Percentiles rank a stretch among this genome's conserved stretches.
These are phyloP conservation scores for Seiridium cupressi DNA, from an alignment of 2,329 filamentous ascomycete species.

Conservation along the genomic window DNA sequence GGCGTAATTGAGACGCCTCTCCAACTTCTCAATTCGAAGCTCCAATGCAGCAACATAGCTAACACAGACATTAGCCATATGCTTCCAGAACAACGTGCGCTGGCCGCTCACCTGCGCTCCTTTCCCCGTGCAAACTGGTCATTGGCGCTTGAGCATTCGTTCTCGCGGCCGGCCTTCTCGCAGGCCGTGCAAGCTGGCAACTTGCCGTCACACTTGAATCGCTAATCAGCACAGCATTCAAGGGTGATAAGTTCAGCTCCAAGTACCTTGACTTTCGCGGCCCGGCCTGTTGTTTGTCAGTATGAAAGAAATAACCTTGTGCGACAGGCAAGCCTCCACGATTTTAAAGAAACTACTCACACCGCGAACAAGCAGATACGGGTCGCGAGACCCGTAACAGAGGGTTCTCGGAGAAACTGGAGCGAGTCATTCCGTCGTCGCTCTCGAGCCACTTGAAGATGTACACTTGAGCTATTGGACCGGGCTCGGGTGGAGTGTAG, in stretches of 20 bases:
- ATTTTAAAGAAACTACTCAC: constrained; percentile 35
- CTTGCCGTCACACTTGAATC: constrained; percentile 80
- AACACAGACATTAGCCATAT: background rate
- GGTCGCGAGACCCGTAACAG: constrained; percentile 73
- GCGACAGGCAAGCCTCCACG: background rate
- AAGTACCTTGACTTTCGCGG: constrained; percentile 84
- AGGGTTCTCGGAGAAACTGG: constrained; percentile 48
- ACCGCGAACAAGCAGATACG: constrained; percentile 77
- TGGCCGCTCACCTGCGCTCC: constrained; percentile 67
- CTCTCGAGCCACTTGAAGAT: background rate
- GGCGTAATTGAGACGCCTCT: constrained; percentile 71
- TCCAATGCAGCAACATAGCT: constrained; percentile 96
- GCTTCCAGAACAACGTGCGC: constrained; percentile 2
- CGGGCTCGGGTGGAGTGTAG: no score
- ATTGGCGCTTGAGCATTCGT: constrained; percentile 89
- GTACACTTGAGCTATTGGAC: no score
- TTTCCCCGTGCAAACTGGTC: constrained; percentile 96
- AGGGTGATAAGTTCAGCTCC: no score
- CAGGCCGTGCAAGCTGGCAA: constrained; percentile 93
- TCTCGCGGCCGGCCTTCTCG: constrained; percentile 82
- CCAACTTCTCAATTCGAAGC: constrained; percentile 82
- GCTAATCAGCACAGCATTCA: constrained; percentile 8
- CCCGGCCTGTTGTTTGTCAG: constrained; percentile 54
- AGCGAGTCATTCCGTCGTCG: constrained; percentile 31
- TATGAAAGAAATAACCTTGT: background rate